Conservation (phyloP, 768 basidiomycete genomes). For the Pulveroboletus sp. region DNA sequence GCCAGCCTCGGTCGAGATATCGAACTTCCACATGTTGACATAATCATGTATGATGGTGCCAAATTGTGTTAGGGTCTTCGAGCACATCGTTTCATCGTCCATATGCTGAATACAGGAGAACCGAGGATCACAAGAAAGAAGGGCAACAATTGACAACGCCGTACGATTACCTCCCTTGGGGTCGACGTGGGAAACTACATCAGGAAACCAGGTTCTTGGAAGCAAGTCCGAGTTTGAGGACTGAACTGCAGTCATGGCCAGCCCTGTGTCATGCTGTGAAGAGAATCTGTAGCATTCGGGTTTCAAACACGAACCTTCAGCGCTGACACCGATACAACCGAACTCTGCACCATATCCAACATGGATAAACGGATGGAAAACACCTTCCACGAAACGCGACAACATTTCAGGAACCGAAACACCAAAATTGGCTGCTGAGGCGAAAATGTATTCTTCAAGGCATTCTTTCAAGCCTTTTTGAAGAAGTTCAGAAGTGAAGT, state of each 20-base stretch:
- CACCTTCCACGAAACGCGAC: constrained; percentile 49
- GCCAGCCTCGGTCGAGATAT: constrained; percentile 33
- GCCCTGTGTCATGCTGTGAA: constrained; percentile 35
- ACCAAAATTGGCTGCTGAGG: constrained; percentile 41
- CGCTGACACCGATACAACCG: constrained; percentile 50
- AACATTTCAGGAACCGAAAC: constrained; percentile 41
- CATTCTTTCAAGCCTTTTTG: constrained; percentile 40
- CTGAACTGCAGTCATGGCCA: constrained; percentile 48
- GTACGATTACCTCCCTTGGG: constrained; percentile 15
- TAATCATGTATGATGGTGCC: constrained; percentile 40
- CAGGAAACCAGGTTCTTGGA: constrained; percentile 22
- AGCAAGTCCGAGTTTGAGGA: constrained; percentile 13
- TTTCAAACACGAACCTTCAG: constrained; percentile 48
- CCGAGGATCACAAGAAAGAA: constrained; percentile 48
- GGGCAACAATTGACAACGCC: constrained; percentile 49
- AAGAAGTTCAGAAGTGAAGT: constrained; percentile 45
- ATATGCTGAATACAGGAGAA: constrained; percentile 23
- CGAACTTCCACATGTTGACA: constrained; percentile 44
- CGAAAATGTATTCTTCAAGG: constrained; percentile 58
- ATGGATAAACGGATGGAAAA: constrained; percentile 66
- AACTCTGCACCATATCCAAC: constrained; percentile 62
- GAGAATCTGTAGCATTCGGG: constrained; percentile 36
- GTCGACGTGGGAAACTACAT: constrained; percentile 13
- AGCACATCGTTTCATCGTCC: constrained; percentile 32
- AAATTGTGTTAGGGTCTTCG: constrained; percentile 27